phyloP scores from a whole-genome alignment of 2,329 filamentous ascomycete genomes.

The Diaporthe capsici region DNA sequence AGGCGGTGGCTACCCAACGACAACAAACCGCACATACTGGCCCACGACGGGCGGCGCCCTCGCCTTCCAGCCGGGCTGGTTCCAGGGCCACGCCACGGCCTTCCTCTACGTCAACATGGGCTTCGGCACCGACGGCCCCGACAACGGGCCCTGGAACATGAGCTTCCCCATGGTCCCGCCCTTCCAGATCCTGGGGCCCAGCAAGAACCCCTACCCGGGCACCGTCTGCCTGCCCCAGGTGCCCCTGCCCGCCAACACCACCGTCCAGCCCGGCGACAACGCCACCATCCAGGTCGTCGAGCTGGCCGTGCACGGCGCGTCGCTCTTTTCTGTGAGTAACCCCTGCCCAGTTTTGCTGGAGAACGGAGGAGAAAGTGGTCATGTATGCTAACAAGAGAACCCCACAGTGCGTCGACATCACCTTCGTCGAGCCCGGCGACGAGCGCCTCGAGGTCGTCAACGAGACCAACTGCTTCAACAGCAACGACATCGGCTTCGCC shows the following conservation, averaged over 20 bases:
- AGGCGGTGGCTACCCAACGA: conserved; percentile 88
- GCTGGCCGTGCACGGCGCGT: conserved; percentile 84
- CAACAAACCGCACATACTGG: conserved; percentile 92
- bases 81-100: conserved; percentile 86
- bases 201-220: conserved; percentile 87
- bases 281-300: conserved; percentile 93
- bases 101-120: conserved; percentile 94
- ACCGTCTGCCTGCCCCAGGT: conserved; percentile 92
- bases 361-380: too few relatives aligned
- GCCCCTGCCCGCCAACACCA: conserved; percentile 80
- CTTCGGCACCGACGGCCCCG: conserved; percentile 77
- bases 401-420: conserved; percentile 90
- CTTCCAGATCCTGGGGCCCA: conserved; percentile 87
- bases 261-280: conserved; percentile 84
- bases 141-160: conserved; percentile 83
- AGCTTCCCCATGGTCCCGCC: conserved; percentile 84
- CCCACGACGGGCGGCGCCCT: conserved; percentile 89
- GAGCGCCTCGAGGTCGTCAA: conserved; percentile 78
- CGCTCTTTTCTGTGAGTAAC: conserved; percentile 80
- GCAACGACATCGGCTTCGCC: conserved; percentile 80
- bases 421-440: conserved; percentile 85
- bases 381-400: conserved; percentile 36
- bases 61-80: conserved; percentile 95
- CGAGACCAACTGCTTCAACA: conserved; percentile 90
- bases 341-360: too few relatives aligned